Percentiles rank a stretch among this genome's conserved stretches.
Conservation (phyloP, 2,329 filamentous ascomycete genomes). For the Penicillium brevicompactum region DNA sequence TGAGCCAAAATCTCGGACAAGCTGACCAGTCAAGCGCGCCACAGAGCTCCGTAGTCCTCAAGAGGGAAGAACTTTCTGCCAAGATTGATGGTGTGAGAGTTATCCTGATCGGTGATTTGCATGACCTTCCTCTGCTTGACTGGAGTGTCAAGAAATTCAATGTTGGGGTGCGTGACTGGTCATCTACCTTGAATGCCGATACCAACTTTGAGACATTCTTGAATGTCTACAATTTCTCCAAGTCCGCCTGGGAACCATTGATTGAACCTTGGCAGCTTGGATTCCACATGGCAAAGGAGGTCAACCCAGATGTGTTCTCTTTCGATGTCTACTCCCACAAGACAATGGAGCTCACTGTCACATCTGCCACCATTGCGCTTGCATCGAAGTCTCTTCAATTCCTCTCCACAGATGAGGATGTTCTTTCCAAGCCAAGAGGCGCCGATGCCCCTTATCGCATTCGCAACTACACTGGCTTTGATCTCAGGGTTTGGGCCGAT, state of each 20-base stretch:
- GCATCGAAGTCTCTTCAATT: conserved; percentile 93
- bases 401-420: conserved; percentile 82
- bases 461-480: conserved; percentile 93
- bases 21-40: conserved; percentile 39
- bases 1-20: conserved; percentile 43
- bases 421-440: conserved; percentile 88
- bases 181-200: conserved; percentile 80
- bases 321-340: conserved; percentile 88
- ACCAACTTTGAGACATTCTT: conserved; percentile 90
- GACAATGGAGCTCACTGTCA: conserved; percentile 87
- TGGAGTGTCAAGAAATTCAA: conserved; percentile 90
- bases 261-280: conserved; percentile 97
- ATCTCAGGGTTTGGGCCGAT: conserved; percentile 80
- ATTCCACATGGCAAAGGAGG: conserved; percentile 80
- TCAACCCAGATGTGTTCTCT: conserved; percentile 72
- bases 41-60: conserved; percentile 57
- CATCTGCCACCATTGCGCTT: conserved; percentile 88
- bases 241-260: conserved; percentile 95
- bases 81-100: conserved; percentile 86
- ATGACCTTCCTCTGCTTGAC: conserved; percentile 93
- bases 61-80: conserved; percentile 80
- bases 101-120: conserved; percentile 90
- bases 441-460: conserved; percentile 91
- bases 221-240: conserved; percentile 98
- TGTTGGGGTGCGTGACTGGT: conserved; percentile 87